Base-by-base conservation (phyloP, 352 stramenopile species). In the Stephanocyclus meneghinianus region DNA sequence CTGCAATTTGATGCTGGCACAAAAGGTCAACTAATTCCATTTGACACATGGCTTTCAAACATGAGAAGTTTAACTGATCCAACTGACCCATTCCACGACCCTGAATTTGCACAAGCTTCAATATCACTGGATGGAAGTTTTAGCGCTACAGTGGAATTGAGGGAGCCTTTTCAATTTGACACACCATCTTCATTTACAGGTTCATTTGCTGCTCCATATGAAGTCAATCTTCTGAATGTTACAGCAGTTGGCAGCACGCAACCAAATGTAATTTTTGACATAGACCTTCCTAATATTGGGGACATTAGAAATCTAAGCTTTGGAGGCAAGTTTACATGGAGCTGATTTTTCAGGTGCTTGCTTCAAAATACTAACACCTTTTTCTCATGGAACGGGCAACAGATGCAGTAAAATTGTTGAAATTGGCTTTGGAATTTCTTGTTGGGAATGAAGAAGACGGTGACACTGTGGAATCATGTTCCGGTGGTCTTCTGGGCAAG, bases 381-480 rank as follows among this genome's bases (percentile, higher is more conserved):
- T 29, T 18, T 18, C 15, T 11, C 50, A 26, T 21, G 7, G 7
- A 11, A 11, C n/a, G 10, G 11, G 50, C 21, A 26, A 26, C 8
- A 21, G 62, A 84, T 37, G 61, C 80, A 6, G 50, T 84, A 26
- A 26, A 66, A 10, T 32, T 75, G 11, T 29, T 84, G 5, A 18
- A 74, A 26, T 11, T 56, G 15, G 53, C 64, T 15, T 15, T 80
- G 9, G 60, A 61, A 18, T 71, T 84, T 16, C 44, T 84, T 11
- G 59, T 80, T n/a, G 76, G 76, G 26, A n/a, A 37, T 51, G 40
- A 60, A 47, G 37, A 74, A n/a, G 63, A 67, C 29, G 64, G 11
- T 71, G 71, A 80, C 35, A 69, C 47, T 55, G 70, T 84, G 40
- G 71, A 80, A 18, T 72, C 70, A 15, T 84, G 76, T 47, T 80